phyloP scores from a whole-genome alignment of 176 grass and related monocot genomes.

The Bromus sterilis region DNA sequence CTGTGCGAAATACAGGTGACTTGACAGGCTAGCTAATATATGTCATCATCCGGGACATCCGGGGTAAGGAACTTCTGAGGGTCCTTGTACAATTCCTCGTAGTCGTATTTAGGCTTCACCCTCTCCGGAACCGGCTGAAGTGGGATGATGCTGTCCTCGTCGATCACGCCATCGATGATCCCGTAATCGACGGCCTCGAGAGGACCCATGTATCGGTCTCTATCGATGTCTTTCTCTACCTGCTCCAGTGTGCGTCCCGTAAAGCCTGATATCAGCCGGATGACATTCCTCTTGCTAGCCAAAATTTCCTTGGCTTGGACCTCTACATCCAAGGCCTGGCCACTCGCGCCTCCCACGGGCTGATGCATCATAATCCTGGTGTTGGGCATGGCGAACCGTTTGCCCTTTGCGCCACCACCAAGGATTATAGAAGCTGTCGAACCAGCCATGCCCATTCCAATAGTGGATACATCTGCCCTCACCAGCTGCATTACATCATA shows the following conservation, averaged over 20 bases:
- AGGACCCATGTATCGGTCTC: constrained; percentile 86
- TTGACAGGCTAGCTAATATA: constrained; percentile 44
- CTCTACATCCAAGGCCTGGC: constrained; percentile 62
- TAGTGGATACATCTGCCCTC: constrained; percentile 76
- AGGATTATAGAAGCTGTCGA: constrained; percentile 87
- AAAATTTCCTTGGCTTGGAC: constrained; percentile 79
- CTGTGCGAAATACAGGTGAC: not conserved
- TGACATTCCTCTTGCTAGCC: constrained; percentile 74
- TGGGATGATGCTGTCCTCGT: constrained; percentile 63
- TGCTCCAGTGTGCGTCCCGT: constrained; percentile 55
- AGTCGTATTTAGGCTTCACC: constrained; percentile 58
- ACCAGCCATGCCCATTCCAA: constrained; percentile 73
- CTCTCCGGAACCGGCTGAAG: constrained; percentile 51
- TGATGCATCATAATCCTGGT: constrained; percentile 94
- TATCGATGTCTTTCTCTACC: constrained; percentile 85
- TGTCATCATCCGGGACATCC: constrained; percentile 81
- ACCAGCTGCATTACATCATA: constrained; percentile 85
- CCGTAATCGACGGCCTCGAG: constrained; percentile 88
- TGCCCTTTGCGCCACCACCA: constrained; percentile 79
- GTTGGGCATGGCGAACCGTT: constrained; percentile 96
- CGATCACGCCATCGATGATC: constrained; percentile 77
- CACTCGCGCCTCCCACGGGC: constrained; percentile 73
- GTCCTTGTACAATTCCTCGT: constrained; percentile 58
- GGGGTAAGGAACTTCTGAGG: constrained; percentile 71
- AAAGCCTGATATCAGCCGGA: constrained; percentile 49